Conservation (phyloP, 306 rosid species). For the Glycine soja region DNA sequence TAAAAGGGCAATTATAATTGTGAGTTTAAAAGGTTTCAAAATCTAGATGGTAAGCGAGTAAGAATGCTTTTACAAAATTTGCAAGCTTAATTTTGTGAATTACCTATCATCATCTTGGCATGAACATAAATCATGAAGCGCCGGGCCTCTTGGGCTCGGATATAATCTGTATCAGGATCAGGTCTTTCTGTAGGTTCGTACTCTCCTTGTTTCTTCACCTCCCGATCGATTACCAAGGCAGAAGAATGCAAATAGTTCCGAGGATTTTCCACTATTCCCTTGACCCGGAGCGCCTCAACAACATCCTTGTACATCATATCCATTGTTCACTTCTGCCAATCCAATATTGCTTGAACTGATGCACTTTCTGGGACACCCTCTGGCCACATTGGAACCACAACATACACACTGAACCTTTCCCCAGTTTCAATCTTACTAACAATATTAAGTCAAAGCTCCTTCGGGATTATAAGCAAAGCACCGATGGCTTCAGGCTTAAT, state of each 20-base stretch:
- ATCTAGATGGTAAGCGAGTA: not conserved
- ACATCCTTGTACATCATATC: slow-evolving; percentile 75
- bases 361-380: slow-evolving; percentile 72
- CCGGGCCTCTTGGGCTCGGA: slow-evolving; percentile 61
- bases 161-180: slow-evolving; percentile 59
- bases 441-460: slow-evolving; percentile 72
- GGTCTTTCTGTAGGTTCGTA: slow-evolving; percentile 65
- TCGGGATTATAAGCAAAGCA: slow-evolving; percentile 69
- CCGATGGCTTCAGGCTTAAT: slow-evolving; percentile 72
- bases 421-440: slow-evolving; percentile 72
- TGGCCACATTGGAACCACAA: slow-evolving; percentile 79
- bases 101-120: slow-evolving; percentile 77
- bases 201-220: slow-evolving; percentile 60
- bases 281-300: slow-evolving; percentile 56
- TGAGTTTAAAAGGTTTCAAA: too few species aligned
- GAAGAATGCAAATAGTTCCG: slow-evolving; percentile 74
- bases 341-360: slow-evolving; percentile 75
- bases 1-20: too few species aligned
- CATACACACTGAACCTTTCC: slow-evolving; percentile 70
- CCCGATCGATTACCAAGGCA: slow-evolving; percentile 78
- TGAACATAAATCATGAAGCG: slow-evolving; percentile 82
- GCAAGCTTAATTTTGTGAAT: not conserved
- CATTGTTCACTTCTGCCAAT: slow-evolving; percentile 79
- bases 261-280: slow-evolving; percentile 65
- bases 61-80: not conserved